phyloP scores from a whole-genome alignment of 2,329 filamentous ascomycete genomes.

The Sclerotinia borealis region DNA sequence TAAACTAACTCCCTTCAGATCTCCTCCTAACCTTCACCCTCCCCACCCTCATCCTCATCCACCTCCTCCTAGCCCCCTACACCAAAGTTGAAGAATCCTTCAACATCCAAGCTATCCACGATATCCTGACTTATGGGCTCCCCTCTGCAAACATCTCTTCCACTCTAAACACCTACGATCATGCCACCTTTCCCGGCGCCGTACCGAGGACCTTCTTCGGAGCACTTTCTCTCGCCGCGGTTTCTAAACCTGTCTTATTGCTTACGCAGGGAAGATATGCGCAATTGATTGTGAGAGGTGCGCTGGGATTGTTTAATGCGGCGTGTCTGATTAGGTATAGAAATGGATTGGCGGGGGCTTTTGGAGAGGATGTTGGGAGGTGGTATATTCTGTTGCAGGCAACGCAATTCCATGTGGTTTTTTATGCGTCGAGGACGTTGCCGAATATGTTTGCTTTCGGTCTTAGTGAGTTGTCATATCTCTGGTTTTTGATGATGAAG shows the following conservation, averaged over 20 bases:
- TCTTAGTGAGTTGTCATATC: constrained; percentile 53
- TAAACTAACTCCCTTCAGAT: constrained; percentile 34
- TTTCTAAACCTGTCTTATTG: constrained; percentile 61
- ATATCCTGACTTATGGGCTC: constrained; percentile 76
- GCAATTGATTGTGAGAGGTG: constrained; percentile 61
- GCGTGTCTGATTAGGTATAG: constrained; percentile 61
- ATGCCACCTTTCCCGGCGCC: constrained; percentile 82
- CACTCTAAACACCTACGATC: constrained; percentile 69
- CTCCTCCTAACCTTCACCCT: constrained; percentile 48
- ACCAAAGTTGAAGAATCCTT: constrained; percentile 99
- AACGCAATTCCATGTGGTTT: constrained; percentile 87
- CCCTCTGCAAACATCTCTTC: constrained; percentile 50
- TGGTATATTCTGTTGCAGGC: constrained; percentile 79
- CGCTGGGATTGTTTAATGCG: constrained; percentile 74
- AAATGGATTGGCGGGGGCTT: constrained; percentile 55
- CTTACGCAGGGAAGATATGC: constrained; percentile 50
- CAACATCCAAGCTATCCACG: constrained; percentile 90
- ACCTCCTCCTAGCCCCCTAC: constrained; percentile 73
- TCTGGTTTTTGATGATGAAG: background rate
- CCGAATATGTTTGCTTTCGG: constrained; percentile 97
- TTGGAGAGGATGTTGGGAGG: constrained; percentile 60
- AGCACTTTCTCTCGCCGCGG: constrained; percentile 64
- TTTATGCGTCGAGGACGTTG: constrained; percentile 84
- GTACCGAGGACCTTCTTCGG: constrained; percentile 90
- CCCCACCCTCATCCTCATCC: constrained; percentile 57